Conservation (phyloP, 2,329 filamentous ascomycete species). For the Penicillium decumbens region DNA sequence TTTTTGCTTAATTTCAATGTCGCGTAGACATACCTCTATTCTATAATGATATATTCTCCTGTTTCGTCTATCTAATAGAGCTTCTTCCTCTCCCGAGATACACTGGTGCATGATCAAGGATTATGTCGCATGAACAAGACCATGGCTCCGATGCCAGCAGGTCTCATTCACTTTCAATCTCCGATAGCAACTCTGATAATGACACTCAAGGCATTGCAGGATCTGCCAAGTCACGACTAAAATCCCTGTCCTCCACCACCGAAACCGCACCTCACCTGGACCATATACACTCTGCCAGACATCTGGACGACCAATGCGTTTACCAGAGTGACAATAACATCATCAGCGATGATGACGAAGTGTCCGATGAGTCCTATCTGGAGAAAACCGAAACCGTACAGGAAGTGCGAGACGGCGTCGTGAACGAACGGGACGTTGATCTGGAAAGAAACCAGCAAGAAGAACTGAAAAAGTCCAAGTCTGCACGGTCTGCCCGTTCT, state of each 20-base stretch:
- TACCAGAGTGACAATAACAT: conserved; percentile 24
- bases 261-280: conserved; percentile 11
- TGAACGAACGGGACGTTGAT: conserved; percentile 28
- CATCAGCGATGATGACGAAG: conserved; percentile 11
- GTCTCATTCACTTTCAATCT: conserved; percentile 2
- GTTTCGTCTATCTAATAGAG: background rate
- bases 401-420: conserved; percentile 24
- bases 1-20: background rate
- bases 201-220: background rate
- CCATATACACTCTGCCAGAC: conserved; percentile 28
- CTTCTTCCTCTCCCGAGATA: background rate
- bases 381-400: conserved; percentile 14
- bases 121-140: conserved; percentile 5
- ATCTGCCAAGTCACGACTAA: conserved; percentile 4
- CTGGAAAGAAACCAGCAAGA: conserved; percentile 19
- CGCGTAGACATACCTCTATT: background rate
- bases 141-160: background rate
- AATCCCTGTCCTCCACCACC: background rate
- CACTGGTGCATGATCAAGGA: background rate
- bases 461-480: conserved; percentile 24
- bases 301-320: conserved; percentile 33
- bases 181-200: conserved; percentile 1
- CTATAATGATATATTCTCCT: background rate
- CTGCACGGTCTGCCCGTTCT: conserved; percentile 19
- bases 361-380: conserved; percentile 3